These are phyloP conservation scores for Amanita molliuscula DNA, from an alignment of 768 basidiomycete genomes.

Conservation along the genomic window DNA sequence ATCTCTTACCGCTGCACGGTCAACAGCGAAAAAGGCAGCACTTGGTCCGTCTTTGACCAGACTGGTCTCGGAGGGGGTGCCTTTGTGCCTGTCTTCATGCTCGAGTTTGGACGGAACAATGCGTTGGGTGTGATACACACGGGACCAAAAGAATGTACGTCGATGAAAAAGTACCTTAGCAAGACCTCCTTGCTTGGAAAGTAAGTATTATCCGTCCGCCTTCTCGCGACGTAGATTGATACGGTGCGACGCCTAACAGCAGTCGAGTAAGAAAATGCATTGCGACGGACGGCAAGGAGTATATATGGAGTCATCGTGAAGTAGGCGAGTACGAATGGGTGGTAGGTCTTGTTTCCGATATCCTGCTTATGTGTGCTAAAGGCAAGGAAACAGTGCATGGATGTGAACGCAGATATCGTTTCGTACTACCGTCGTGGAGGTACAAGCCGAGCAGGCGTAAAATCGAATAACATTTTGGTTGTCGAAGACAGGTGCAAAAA, in stretches of 20 bases:
- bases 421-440: constrained; percentile 55
- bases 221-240: not conserved
- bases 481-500: constrained; percentile 51
- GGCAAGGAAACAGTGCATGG: constrained; percentile 36
- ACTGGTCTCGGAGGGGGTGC: constrained; percentile 17
- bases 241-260: constrained; percentile 15
- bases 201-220: constrained; percentile 9
- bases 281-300: constrained; percentile 50
- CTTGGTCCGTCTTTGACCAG: constrained; percentile 45
- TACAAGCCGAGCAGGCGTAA: constrained; percentile 23
- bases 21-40: constrained; percentile 26
- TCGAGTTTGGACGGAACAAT: constrained; percentile 41
- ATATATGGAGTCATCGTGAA: constrained; percentile 45
- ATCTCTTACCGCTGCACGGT: constrained; percentile 39
- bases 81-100: constrained; percentile 28
- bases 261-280: constrained; percentile 39
- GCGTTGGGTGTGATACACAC: constrained; percentile 43
- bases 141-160: constrained; percentile 21
- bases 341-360: constrained; percentile 24
- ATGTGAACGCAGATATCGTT: constrained; percentile 37
- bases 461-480: constrained; percentile 52
- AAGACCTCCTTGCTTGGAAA: constrained; percentile 36
- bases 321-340: constrained; percentile 52
- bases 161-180: constrained; percentile 45
- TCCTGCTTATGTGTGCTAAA: not conserved